Evolutionary conservation across 1,139 yeast genomes (phyloP).

Genomic region (Kluyveromyces sp.): DNA sequence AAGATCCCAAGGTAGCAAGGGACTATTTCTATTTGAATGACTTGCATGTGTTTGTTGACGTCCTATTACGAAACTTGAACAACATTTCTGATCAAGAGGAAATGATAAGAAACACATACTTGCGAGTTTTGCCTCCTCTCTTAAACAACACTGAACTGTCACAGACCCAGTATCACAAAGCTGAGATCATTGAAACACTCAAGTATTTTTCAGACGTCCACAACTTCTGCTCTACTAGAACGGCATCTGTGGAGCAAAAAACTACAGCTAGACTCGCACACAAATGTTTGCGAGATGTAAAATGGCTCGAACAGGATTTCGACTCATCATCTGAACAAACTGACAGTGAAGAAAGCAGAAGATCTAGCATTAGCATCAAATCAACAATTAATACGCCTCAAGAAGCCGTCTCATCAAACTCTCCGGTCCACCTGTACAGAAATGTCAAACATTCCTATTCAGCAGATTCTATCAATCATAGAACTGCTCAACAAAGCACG

Average conservation of each 20-base stretch:
- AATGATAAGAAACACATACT: constrained; percentile 62
- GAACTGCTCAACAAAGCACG: constrained; percentile 22
- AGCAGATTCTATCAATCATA: constrained; percentile 32
- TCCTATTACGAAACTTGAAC: constrained; percentile 69
- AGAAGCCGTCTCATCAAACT: constrained; percentile 3
- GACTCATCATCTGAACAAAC: constrained; percentile 10
- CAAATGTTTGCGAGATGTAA: constrained; percentile 49
- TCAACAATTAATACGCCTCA: constrained; percentile 11
- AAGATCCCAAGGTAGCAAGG: constrained; percentile 51
- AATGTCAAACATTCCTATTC: constrained; percentile 24
- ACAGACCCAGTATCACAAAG: constrained; percentile 50
- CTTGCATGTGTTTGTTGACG: constrained; percentile 77
- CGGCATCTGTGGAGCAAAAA: constrained; percentile 28
- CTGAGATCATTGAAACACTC: constrained; percentile 47
- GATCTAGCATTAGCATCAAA: constrained; percentile 14
- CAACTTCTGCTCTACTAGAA: constrained; percentile 27
- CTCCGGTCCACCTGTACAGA: constrained; percentile 11
- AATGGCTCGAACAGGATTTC: constrained; percentile 41
- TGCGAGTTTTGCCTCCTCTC: constrained; percentile 70
- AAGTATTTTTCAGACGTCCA: constrained; percentile 38
- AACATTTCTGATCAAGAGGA: constrained; percentile 59
- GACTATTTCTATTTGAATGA: constrained; percentile 72
- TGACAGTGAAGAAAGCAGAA: constrained; percentile 14
- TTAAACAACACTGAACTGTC: constrained; percentile 58
- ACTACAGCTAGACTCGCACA: constrained; percentile 53